phyloP scores from a whole-genome alignment of 2,329 filamentous ascomycete species.

The Fusarium tanahbumbuense region DNA sequence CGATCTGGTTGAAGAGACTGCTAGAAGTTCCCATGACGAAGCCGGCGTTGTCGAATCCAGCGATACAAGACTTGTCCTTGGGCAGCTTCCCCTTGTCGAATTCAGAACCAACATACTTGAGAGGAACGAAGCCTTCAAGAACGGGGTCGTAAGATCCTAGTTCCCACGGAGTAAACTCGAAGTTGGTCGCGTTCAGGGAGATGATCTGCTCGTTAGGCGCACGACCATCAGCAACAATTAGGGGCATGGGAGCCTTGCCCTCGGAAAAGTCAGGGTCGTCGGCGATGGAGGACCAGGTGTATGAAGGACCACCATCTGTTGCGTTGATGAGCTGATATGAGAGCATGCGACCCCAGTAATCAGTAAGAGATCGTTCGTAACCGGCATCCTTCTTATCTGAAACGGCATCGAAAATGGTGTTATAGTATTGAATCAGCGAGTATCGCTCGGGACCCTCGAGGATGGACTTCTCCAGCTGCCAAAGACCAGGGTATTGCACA shows the following conservation, averaged over 20 bases:
- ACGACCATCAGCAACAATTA: constrained; percentile 62
- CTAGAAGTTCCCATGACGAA: constrained; percentile 87
- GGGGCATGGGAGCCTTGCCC: constrained; percentile 60
- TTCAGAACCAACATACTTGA: constrained; percentile 69
- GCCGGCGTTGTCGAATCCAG: constrained; percentile 81
- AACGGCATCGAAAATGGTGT: constrained; percentile 51
- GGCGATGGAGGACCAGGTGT: constrained; percentile 81
- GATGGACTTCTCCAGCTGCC: constrained; percentile 57
- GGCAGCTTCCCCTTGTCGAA: constrained; percentile 62
- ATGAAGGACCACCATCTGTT: constrained; percentile 76
- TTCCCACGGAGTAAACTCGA: constrained; percentile 74
- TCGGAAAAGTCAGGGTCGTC: constrained; percentile 56
- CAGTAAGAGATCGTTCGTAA: constrained; percentile 76
- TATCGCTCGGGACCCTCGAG: constrained; percentile 54
- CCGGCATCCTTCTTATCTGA: constrained; percentile 55
- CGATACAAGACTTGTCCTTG: constrained; percentile 59
- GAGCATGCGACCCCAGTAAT: constrained; percentile 90
- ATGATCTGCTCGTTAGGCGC: constrained; percentile 58
- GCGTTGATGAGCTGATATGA: constrained; percentile 87
- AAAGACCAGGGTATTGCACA: constrained; percentile 52
- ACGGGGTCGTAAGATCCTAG: constrained; percentile 73
- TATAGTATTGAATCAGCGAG: constrained; percentile 55
- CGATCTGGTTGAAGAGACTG: constrained; percentile 78
- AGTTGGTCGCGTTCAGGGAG: constrained; percentile 68
- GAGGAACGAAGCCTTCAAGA: constrained; percentile 69